Percentiles rank a stretch among this genome's conserved stretches.
Conservation (phyloP, 352 stramenopile species). For the Pythium insidiosum region DNA sequence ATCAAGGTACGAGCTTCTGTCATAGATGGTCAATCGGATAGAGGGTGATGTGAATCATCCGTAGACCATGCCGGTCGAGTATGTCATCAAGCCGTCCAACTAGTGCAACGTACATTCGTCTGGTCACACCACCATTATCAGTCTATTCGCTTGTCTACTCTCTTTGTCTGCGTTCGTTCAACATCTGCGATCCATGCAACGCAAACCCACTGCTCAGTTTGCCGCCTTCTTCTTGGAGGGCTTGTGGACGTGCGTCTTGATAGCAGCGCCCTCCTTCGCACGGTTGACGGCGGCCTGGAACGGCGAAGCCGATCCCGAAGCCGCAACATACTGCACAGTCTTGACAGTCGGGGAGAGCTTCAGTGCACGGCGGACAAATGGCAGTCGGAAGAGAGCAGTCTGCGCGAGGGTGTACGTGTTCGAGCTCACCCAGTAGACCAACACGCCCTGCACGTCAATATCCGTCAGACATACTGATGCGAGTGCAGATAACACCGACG, state of each 20-base stretch:
- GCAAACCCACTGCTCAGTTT: no score
- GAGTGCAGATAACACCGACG: neutral
- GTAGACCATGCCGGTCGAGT: no score
- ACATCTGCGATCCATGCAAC: no score
- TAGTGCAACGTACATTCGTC: no score
- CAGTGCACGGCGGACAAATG: constrained; percentile 40
- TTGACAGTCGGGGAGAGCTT: constrained; percentile 6
- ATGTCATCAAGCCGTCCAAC: no score
- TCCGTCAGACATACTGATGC: neutral
- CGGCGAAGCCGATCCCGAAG: constrained; percentile 24
- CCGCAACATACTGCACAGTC: constrained; percentile 28
- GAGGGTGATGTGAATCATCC: no score
- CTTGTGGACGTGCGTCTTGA: constrained; percentile 69
- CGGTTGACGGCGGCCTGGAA: constrained; percentile 67
- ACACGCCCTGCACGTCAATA: constrained; percentile 47
- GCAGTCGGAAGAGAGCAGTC: constrained; percentile 46
- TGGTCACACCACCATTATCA: no score
- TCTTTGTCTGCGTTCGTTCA: no score
- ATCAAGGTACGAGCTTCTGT: constrained; percentile 34
- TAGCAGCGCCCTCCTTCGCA: constrained; percentile 54
- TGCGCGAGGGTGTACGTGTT: constrained; percentile 73
- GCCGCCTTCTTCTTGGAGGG: constrained; percentile 25
- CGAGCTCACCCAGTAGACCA: constrained; percentile 85
- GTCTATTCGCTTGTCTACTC: no score
- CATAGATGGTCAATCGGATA: no score